Base-by-base conservation (phyloP, 352 stramenopile genomes). In the Phytophthora parvispora region DNA sequence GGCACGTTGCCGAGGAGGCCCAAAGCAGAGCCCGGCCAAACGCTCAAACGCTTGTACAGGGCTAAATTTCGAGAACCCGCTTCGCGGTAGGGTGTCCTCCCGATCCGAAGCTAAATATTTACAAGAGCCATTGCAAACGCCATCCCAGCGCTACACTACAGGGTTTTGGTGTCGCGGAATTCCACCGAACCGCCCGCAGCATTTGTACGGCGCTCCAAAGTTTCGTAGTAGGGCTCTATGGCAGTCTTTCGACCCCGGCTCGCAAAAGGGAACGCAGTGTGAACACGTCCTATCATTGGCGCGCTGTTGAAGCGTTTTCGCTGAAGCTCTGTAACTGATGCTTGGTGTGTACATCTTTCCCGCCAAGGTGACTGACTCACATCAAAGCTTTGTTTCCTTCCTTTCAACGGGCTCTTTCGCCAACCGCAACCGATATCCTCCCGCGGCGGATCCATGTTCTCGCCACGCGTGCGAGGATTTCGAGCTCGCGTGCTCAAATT, bases 81-180 rank as follows among this genome's bases (percentile, higher is more conserved):
- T 3, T 32, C 20, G 42, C 10, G 45, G 28, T 48, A 48, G 29
- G n/a, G 20, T 64, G 24, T 69, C 40, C 49, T 27, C 31, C 27
- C 45, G 36, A 71, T 71, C 64, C 24, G 36, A 56, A 36, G 48
- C 55, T 71, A 55, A 66, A 71, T 64, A 65, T 60, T 70, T 48
- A 7, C 31, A 4, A 70, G 32, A 50, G 27, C 47, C 28, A 57
- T 60, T 64, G 47, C 55, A 60, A 38, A 59, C 47, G 45, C 28
- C 54, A 29, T 29, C 31, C 18, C 16, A 32, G n/a, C n/a, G n/a
- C n/a, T n/a, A n/a, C n/a, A n/a, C n/a, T n/a, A 50, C 15, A 67
- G 50, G 7, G 25, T 16, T 47, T 50, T 56, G 27, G 12, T 56
- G 20, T 40, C 49, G 49, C 18, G 27, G 50, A 25, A 28, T 31